phyloP scores from a whole-genome alignment of 257 asterid species.

The Penstemon eatonii region DNA sequence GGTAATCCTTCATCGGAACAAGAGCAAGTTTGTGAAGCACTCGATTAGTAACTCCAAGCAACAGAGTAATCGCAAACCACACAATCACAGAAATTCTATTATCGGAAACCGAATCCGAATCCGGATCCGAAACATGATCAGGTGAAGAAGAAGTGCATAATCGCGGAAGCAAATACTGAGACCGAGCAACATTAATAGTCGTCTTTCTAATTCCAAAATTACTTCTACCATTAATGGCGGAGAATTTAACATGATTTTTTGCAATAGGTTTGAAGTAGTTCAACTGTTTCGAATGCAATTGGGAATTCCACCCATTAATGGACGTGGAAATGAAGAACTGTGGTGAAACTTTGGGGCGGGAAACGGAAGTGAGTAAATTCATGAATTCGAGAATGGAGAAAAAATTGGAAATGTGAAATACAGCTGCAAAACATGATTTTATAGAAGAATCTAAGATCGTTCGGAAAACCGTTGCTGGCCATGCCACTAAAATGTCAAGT shows the following conservation, averaged over 20 bases:
- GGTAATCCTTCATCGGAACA: conserved; percentile 77
- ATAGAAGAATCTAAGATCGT: too few relatives aligned
- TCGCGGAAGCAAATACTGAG: conserved; percentile 16
- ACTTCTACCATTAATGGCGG: neutral
- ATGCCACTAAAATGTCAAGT: too few relatives aligned
- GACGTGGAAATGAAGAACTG: conserved; percentile 1
- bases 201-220: neutral
- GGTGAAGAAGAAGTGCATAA: conserved; percentile 13
- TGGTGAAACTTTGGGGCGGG: conserved; percentile 21
- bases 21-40: conserved; percentile 81
- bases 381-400: conserved; percentile 17
- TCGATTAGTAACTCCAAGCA: conserved; percentile 53
- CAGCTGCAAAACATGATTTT: neutral
- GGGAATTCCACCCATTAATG: conserved; percentile 2
- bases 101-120: conserved; percentile 20
- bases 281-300: conserved; percentile 1
- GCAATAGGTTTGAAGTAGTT: neutral
- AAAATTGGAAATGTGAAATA: neutral
- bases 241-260: neutral
- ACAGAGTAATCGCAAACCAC: conserved; percentile 48
- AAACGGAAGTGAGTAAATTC: conserved; percentile 18
- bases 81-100: conserved; percentile 30
- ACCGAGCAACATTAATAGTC: neutral
- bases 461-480: too few relatives aligned
- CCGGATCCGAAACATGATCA: conserved; percentile 9